Conservation (phyloP, 1,284 basidiomycete species). For the Cutaneotrichosporon sp. region DNA sequence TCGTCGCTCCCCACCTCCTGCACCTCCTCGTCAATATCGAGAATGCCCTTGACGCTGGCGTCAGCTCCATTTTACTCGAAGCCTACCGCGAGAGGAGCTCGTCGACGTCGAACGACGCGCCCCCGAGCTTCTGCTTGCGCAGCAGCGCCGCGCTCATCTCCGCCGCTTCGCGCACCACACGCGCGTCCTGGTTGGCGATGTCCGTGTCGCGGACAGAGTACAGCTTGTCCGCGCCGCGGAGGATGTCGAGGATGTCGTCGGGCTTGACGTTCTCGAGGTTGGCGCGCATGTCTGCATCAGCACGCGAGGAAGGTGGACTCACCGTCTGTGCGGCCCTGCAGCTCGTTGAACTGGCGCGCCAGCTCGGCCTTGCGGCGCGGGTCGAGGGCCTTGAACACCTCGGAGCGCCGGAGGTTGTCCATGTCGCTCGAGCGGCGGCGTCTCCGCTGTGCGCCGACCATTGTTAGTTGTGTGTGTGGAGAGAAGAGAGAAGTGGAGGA, state of each 20-base stretch:
- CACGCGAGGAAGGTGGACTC: neutral
- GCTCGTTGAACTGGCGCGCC: constrained; percentile 26
- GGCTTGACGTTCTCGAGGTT: constrained; percentile 36
- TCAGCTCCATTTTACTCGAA: neutral
- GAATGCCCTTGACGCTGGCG: constrained; percentile 34
- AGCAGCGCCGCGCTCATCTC: constrained; percentile 41
- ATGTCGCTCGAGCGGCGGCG: neutral
- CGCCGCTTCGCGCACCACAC: constrained; percentile 33
- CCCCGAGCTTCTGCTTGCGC: constrained; percentile 50
- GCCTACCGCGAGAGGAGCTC: constrained; percentile 52
- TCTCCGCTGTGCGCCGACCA: neutral
- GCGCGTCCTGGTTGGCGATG: constrained; percentile 41
- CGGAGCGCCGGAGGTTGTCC: constrained; percentile 10
- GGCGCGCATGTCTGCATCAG: constrained; percentile 33
- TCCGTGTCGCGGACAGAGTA: constrained; percentile 35
- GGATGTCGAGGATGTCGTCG: constrained; percentile 24
- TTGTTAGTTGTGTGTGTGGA: neutral
- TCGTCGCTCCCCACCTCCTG: constrained; percentile 37
- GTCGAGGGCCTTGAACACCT: constrained; percentile 35
- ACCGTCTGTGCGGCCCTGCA: constrained; percentile 44
- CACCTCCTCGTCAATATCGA: constrained; percentile 37
- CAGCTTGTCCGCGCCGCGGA: constrained; percentile 26
- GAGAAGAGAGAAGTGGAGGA: neutral
- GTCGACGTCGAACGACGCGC: constrained; percentile 54
- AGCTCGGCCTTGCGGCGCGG: constrained; percentile 30